Evolutionary conservation across 2,329 filamentous ascomycete genomes (phyloP).

Genomic region (Lachnellula occidentalis): DNA sequence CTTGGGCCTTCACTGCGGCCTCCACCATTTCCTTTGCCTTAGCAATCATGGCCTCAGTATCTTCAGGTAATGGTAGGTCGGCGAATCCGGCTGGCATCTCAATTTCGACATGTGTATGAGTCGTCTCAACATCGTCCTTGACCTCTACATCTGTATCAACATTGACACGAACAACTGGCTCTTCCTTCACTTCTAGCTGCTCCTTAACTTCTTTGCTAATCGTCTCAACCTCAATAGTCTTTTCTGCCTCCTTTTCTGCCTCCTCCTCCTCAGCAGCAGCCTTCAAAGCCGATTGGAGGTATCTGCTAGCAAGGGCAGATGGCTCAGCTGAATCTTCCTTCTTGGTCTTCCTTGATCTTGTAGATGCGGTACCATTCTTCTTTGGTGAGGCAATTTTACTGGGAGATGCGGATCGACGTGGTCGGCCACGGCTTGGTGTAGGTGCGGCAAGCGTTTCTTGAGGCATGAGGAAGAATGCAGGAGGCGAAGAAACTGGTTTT

Average conservation of each 20-base stretch:
- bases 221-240: conserved; percentile 7
- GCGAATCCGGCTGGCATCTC: conserved; percentile 64
- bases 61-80: conserved; percentile 68
- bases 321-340: conserved; percentile 39
- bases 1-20: conserved; percentile 49
- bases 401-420: conserved; percentile 54
- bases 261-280: conserved; percentile 33
- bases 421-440: conserved; percentile 38
- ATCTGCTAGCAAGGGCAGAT: conserved; percentile 42
- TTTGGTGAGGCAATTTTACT: conserved; percentile 45
- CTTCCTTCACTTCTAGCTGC: conserved; percentile 36
- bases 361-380: conserved; percentile 23
- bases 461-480: conserved; percentile 58
- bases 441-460: conserved; percentile 33
- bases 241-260: conserved; percentile 20
- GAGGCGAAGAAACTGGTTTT: conserved; percentile 75
- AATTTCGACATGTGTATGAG: conserved; percentile 67
- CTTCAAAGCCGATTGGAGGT: conserved; percentile 42
- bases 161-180: conserved; percentile 61
- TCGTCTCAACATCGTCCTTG: conserved; percentile 56
- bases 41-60: conserved; percentile 76
- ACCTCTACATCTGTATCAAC: conserved; percentile 59
- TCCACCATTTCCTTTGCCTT: conserved; percentile 86
- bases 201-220: conserved; percentile 12
- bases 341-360: conserved; percentile 40